Conservation (phyloP, 164 flowering plant species). For the Aristolochia californica region DNA sequence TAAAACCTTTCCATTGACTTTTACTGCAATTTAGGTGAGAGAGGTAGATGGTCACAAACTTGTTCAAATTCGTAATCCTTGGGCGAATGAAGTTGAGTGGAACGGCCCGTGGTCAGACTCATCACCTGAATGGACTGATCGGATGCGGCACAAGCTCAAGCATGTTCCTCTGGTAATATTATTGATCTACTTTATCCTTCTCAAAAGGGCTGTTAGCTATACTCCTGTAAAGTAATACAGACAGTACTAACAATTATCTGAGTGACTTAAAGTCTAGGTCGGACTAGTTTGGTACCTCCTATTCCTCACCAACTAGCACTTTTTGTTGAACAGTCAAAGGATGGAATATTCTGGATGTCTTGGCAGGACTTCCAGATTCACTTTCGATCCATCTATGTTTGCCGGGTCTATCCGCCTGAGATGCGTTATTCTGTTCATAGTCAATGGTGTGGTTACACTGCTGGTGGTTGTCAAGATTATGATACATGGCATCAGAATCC, state of each 20-base stretch:
- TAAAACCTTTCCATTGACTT: not conserved
- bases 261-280: too few species aligned
- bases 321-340: constrained; percentile 63
- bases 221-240: too few species aligned
- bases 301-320: too few species aligned
- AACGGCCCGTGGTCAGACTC: constrained; percentile 99
- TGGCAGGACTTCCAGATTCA: constrained; percentile 99
- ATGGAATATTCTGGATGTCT: constrained; percentile 99
- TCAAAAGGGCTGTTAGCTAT: too few species aligned
- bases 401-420: constrained; percentile 96
- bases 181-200: not conserved
- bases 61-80: constrained; percentile 95
- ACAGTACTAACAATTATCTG: too few species aligned
- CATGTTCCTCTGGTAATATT: constrained; percentile 73
- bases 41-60: constrained; percentile 96
- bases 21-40: constrained; percentile 47
- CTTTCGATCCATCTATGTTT: constrained; percentile 93
- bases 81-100: constrained; percentile 99
- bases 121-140: constrained; percentile 94
- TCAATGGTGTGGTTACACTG: constrained; percentile 96
- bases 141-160: constrained; percentile 95
- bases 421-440: constrained; percentile 95
- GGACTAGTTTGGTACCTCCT: too few species aligned
- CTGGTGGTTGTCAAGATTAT: constrained; percentile 99
- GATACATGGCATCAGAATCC: constrained; percentile 98